Conservation (phyloP, 2,329 filamentous ascomycete species). For the Eutypella sp. region DNA sequence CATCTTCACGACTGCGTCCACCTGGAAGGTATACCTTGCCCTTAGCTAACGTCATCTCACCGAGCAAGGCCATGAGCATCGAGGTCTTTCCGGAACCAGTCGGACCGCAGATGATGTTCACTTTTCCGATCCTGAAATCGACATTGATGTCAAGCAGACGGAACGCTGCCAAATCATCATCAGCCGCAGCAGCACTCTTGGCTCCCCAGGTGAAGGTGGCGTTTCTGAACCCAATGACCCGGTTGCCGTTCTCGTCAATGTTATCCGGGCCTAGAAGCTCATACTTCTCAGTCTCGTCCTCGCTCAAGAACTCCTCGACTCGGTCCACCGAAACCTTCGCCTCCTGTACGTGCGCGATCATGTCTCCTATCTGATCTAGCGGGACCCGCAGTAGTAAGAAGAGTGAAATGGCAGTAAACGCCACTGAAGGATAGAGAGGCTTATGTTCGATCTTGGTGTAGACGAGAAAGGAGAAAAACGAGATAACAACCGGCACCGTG, state of each 20-base stretch:
- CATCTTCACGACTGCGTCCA: constrained; percentile 77
- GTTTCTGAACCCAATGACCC: constrained; percentile 77
- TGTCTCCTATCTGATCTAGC: constrained; percentile 92
- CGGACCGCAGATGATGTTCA: constrained; percentile 89
- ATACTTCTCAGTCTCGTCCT: constrained; percentile 96
- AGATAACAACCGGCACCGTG: constrained; percentile 89
- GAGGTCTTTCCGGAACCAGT: constrained; percentile 96
- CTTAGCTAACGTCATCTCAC: constrained; percentile 85
- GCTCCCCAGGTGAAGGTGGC: constrained; percentile 88
- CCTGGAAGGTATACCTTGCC: constrained; percentile 83
- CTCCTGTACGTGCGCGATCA: constrained; percentile 97
- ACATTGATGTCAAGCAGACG: constrained; percentile 78
- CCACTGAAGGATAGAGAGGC: constrained; percentile 82
- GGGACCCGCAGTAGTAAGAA: constrained; percentile 92
- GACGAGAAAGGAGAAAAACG: constrained; percentile 90
- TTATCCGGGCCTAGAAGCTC: constrained; percentile 70
- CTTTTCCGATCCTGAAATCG: constrained; percentile 75
- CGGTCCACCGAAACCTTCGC: constrained; percentile 95
- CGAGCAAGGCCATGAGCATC: constrained; percentile 88
- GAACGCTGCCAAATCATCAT: constrained; percentile 69
- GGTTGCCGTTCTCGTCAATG: constrained; percentile 61
- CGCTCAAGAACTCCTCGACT: constrained; percentile 87
- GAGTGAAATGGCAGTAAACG: constrained; percentile 92
- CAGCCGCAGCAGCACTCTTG: constrained; percentile 53
- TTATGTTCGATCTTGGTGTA: constrained; percentile 90